Base-by-base conservation (phyloP, 148 eudicot genomes). In the Vaccinium vitisidaea region DNA sequence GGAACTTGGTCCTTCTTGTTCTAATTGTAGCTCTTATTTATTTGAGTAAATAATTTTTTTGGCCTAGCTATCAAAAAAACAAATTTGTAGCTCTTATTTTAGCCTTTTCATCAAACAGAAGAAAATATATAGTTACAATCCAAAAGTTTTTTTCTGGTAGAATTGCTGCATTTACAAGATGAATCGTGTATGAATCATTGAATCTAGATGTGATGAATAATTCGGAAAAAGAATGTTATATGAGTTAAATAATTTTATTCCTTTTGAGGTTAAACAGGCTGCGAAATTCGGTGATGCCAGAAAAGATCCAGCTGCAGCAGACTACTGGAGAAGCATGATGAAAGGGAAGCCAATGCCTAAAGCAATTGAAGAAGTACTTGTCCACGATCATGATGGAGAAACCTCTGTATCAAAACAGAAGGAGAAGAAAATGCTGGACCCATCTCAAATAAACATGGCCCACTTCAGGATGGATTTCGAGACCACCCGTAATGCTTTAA, bases 271-370 rank as follows among this genome's bases (percentile, higher is more conserved):
- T 55, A 32, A 69, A 73, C 86, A 92, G 95, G 13, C 86, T 75
- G 53, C 80, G 6, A 63, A 63, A 43, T 59, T 59, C 43, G 36
- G 58, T 50, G 65, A 87, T 70, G 94, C 87, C 75, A 89, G 91
- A 82, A 89, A 84, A 85, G 86, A 87, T 53, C 90, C 65, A 63
- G 14, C 14, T 2, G 70, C 91, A 0, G 89, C 82, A n/a, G 86
- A 90, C 0, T 90, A 90, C n/a, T 93, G 95, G 95, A 85, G 81
- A 77, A 77, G 70, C 55, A 58, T 86, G 8, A 90, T 89, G 94
- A 87, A 90, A 46, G 95, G 63, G 21, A 87, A 91, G 76, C 82
- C 91, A 0, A 87, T 92, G 89, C 94, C 95, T 36, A 82, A 86
- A 56, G 86, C 88, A 16, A 85, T 93, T 61, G 25, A 79, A 79